These are phyloP conservation scores for Naematelia encephala DNA, from an alignment of 768 basidiomycete species.

Conservation along the genomic window DNA sequence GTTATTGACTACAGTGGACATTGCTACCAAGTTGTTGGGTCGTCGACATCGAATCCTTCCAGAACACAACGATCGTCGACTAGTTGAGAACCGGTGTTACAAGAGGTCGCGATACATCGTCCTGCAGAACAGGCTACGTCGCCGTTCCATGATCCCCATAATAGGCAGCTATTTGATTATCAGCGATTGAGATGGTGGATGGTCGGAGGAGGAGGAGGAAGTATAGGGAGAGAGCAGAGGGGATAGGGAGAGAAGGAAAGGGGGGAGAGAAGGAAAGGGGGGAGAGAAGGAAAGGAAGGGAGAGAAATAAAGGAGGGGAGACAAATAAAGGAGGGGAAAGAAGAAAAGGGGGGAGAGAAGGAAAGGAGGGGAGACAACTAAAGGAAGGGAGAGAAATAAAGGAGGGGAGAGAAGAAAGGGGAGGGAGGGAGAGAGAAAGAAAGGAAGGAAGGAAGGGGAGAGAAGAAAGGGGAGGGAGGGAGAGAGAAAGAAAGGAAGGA, in stretches of 20 bases:
- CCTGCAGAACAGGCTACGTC: conserved; percentile 7
- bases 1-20: not conserved
- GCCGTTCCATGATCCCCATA: conserved; percentile 9
- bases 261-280: not conserved
- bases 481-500: not conserved
- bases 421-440: not conserved
- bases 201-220: not conserved
- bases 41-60: not conserved
- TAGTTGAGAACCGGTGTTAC: conserved; percentile 3
- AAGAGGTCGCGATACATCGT: conserved; percentile 12
- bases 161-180: conserved; percentile 7
- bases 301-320: not conserved
- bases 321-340: not conserved
- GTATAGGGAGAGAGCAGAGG: not conserved
- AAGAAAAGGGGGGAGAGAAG: not conserved
- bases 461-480: not conserved
- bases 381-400: not conserved
- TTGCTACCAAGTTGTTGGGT: not conserved
- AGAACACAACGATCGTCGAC: conserved; percentile 6
- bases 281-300: not conserved
- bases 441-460: not conserved
- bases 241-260: not conserved
- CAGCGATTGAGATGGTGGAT: not conserved
- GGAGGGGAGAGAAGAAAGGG: too few relatives aligned
- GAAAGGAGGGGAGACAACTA: not conserved